A percentile compares a stretch with the other conserved stretches of the same genome.
Evolutionary conservation across 2,329 filamentous ascomycete genomes (phyloP).

Genomic region (Xylaria sp.): DNA sequence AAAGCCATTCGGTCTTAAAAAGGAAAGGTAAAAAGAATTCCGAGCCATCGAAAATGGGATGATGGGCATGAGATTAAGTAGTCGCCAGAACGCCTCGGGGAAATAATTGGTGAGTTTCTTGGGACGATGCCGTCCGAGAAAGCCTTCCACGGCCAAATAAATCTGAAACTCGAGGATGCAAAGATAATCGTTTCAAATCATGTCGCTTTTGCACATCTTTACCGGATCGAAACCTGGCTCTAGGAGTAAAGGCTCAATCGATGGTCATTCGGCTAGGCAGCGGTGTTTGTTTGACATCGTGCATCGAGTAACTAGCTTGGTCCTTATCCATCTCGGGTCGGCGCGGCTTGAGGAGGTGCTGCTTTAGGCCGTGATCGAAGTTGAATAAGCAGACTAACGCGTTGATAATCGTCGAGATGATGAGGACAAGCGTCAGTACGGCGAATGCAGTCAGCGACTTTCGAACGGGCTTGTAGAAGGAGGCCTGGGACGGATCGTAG

Average conservation of each 20-base stretch:
- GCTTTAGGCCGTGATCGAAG: slow-evolving; percentile 84
- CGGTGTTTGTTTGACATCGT: slow-evolving; percentile 50
- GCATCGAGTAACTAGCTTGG: slow-evolving; percentile 50
- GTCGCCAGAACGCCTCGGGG: slow-evolving; percentile 17
- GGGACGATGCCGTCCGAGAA: slow-evolving; percentile 4
- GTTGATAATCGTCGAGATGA: slow-evolving; percentile 82
- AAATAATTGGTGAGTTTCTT: slow-evolving; percentile 12
- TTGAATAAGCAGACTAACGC: slow-evolving; percentile 84
- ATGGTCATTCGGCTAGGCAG: slow-evolving; percentile 56
- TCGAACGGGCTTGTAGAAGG: slow-evolving; percentile 69
- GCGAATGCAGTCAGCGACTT: slow-evolving; percentile 90
- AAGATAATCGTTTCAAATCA: slow-evolving; percentile 29
- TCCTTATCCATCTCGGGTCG: slow-evolving; percentile 48
- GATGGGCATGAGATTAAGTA: slow-evolving; percentile 4
- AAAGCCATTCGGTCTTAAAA: slow-evolving; percentile 3
- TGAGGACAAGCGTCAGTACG: slow-evolving; percentile 82
- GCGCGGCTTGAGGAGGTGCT: slow-evolving; percentile 62
- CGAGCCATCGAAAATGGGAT: slow-evolving; percentile 5
- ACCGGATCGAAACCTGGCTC: slow-evolving; percentile 6
- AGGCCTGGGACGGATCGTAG: slow-evolving; percentile 60
- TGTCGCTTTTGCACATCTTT: slow-evolving; percentile 31
- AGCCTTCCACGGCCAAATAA: slow-evolving; percentile 21
- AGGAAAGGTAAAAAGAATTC: not conserved
- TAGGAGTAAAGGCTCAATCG: slow-evolving; percentile 38
- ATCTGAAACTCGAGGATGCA: slow-evolving; percentile 25